Conservation (phyloP, 2,329 filamentous ascomycete genomes). For the Dactylonectria macrodidyma region DNA sequence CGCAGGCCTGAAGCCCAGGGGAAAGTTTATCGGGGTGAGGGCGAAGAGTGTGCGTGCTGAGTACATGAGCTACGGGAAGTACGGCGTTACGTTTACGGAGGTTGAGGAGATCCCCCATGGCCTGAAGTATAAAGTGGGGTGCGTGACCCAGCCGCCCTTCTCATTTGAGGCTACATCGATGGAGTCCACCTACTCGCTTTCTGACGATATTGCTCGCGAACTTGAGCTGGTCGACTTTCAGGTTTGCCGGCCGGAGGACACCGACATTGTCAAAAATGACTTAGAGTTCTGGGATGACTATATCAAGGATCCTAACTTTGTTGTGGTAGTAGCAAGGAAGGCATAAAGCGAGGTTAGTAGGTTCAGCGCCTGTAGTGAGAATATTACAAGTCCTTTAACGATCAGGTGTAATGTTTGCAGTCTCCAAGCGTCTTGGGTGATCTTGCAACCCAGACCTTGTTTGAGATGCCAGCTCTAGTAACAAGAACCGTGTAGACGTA, state of each 20-base stretch:
- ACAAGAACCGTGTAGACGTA: no score
- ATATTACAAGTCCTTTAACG: not conserved
- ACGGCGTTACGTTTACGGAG: constrained; percentile 5
- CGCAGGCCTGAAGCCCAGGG: constrained; percentile 1
- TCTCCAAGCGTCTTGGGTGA: not conserved
- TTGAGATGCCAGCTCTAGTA: not conserved
- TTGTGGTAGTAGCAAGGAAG: constrained; percentile 6
- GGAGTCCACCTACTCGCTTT: constrained; percentile 6
- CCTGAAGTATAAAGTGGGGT: constrained; percentile 7
- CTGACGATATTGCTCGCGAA: constrained; percentile 1
- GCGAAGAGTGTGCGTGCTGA: constrained; percentile 1
- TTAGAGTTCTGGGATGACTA: constrained; percentile 3
- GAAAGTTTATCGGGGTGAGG: constrained; percentile 8
- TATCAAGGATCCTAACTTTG: constrained; percentile 9
- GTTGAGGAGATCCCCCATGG: constrained; percentile 9
- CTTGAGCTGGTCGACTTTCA: constrained; percentile 4
- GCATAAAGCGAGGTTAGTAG: not conserved
- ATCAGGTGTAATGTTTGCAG: not conserved
- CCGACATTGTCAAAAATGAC: not conserved
- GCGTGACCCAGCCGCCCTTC: not conserved
- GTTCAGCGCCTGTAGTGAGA: not conserved
- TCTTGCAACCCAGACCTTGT: not conserved
- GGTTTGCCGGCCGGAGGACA: constrained; percentile 3
- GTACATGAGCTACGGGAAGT: constrained; percentile 8
- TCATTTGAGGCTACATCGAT: constrained; percentile 3